These are phyloP conservation scores for Daldinia vernicosa DNA, from an alignment of 495 filamentous ascomycete genomes.

Conservation along the genomic window DNA sequence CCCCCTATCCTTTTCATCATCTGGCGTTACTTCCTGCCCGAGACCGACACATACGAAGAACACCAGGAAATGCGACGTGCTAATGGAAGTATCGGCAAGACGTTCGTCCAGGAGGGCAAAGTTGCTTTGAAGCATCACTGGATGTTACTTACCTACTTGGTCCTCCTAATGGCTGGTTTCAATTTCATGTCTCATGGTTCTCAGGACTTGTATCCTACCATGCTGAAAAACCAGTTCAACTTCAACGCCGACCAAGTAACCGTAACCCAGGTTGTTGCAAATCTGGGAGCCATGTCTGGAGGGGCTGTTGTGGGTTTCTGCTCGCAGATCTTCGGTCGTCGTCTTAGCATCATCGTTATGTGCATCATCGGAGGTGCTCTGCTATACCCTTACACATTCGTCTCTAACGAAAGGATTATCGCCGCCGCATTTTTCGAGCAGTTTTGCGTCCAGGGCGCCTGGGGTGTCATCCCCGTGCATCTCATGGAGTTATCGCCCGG, in stretches of 20 bases:
- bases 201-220: constrained; percentile 89
- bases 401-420: constrained; percentile 67
- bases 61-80: constrained; percentile 67
- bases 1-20: constrained; percentile 83
- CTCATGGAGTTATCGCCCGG: constrained; percentile 88
- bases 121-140: constrained; percentile 80
- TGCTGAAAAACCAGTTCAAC: constrained; percentile 79
- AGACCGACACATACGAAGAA: constrained; percentile 74
- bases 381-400: constrained; percentile 83
- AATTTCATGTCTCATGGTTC: constrained; percentile 95
- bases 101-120: constrained; percentile 78
- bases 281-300: constrained; percentile 80
- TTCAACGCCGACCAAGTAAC: constrained; percentile 78
- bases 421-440: constrained; percentile 92
- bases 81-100: constrained; percentile 60
- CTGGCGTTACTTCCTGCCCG: constrained; percentile 78
- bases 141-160: constrained; percentile 80
- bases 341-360: constrained; percentile 82
- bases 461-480: constrained; percentile 86
- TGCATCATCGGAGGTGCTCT: constrained; percentile 79
- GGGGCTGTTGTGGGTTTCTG: constrained; percentile 81
- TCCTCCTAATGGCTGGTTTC: constrained; percentile 88
- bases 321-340: constrained; percentile 82
- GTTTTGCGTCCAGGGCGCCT: constrained; percentile 88
- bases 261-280: constrained; percentile 84